These are phyloP conservation scores for Cystobasidium tubakii DNA, from an alignment of 768 basidiomycete genomes.

Conservation along the genomic window DNA sequence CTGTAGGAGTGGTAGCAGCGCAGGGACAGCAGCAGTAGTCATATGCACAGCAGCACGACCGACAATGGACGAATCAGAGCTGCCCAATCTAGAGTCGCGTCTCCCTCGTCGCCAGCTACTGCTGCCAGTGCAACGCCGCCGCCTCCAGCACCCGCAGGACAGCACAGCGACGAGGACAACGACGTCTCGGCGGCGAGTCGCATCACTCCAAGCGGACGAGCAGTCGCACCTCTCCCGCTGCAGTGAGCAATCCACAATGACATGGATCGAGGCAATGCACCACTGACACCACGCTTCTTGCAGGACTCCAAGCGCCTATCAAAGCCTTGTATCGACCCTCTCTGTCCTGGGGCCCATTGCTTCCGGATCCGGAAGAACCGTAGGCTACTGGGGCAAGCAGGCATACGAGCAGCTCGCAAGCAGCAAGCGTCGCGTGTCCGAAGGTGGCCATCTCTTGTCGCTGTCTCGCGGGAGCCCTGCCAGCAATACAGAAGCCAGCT, in stretches of 20 bases:
- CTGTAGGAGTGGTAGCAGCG: not conserved
- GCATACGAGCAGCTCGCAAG: constrained; percentile 2
- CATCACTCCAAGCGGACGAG: not conserved
- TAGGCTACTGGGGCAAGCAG: constrained; percentile 3
- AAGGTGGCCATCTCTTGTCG: constrained; percentile 13
- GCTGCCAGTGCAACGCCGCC: not conserved
- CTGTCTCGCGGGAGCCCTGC: not conserved
- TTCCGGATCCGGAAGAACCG: constrained; percentile 9
- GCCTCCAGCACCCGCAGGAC: not conserved
- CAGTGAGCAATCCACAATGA: not conserved
- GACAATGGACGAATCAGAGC: constrained; percentile 4
- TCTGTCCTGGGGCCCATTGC: constrained; percentile 21
- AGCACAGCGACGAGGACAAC: not conserved
- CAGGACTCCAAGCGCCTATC: constrained; percentile 8
- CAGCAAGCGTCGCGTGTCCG: constrained; percentile 20
- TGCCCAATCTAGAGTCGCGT: constrained; percentile 4
- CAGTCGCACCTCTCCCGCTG: not conserved
- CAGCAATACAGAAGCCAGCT: not conserved
- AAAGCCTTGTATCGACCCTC: constrained; percentile 19
- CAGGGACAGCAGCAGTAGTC: not conserved
- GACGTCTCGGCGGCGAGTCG: not conserved
- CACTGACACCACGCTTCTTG: not conserved
- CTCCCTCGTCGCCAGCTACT: not conserved
- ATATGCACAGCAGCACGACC: constrained; percentile 16
- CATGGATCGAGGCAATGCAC: not conserved